phyloP scores from a whole-genome alignment of 768 basidiomycete species.

The Podaxis sp. region DNA sequence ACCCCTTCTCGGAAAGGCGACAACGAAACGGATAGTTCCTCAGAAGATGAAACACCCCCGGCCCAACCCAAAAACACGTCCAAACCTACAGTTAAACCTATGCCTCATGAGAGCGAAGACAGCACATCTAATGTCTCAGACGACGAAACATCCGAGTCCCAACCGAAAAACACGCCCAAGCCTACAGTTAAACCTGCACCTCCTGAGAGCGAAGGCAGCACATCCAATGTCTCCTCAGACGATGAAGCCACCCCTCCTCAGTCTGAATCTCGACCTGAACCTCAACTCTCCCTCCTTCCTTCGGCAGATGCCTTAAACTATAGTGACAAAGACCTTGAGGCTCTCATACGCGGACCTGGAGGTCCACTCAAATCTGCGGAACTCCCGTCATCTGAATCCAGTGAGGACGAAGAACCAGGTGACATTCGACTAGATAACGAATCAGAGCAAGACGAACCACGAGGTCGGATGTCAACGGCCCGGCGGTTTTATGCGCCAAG shows the following conservation, averaged over 20 bases:
- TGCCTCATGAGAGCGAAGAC: background rate
- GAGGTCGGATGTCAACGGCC: slow-evolving; percentile 8
- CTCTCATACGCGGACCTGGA: slow-evolving; percentile 39
- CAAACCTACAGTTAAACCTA: background rate
- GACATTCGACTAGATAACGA: slow-evolving; percentile 36
- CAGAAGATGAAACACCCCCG: background rate
- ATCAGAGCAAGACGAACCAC: slow-evolving; percentile 24
- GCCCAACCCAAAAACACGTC: too few species aligned
- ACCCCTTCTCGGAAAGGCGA: background rate
- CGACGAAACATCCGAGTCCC: background rate
- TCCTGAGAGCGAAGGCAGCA: background rate
- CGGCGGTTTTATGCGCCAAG: background rate
- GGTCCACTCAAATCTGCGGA: slow-evolving; percentile 30
- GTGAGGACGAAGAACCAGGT: slow-evolving; percentile 41
- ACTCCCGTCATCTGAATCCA: slow-evolving; percentile 39
- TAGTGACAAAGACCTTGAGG: slow-evolving; percentile 34
- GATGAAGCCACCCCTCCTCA: background rate
- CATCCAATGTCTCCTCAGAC: background rate
- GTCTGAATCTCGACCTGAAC: background rate
- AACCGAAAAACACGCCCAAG: too few species aligned
- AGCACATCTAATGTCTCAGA: background rate
- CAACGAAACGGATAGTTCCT: background rate
- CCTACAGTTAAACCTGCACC: background rate
- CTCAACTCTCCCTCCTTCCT: background rate
- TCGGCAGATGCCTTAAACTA: slow-evolving; percentile 20